Conservation (phyloP, 31 red algal genomes). For the Odonthalia washingtoniensis region DNA sequence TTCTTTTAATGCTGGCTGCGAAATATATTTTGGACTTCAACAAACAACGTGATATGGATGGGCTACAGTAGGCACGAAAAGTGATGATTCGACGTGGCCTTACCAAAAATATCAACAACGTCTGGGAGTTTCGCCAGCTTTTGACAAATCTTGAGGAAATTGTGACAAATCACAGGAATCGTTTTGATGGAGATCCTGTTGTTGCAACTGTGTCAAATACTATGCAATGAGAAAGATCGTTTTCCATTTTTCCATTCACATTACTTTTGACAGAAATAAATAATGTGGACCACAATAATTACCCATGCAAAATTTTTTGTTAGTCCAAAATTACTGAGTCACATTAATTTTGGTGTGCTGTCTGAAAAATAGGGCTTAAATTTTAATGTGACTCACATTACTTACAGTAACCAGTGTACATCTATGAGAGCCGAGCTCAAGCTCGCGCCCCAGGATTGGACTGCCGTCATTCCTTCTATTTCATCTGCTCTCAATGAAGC, state of each 20-base stretch:
- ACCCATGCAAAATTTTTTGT: background rate
- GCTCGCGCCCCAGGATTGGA: constrained; percentile 44
- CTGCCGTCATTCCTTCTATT: constrained; percentile 32
- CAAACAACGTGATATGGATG: constrained; percentile 23
- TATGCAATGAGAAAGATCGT: background rate
- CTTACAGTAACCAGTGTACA: no score
- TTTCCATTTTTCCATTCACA: background rate
- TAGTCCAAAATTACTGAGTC: background rate
- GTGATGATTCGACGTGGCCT: constrained; percentile 2
- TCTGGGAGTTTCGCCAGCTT: no score
- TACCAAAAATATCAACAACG: background rate
- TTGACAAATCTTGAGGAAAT: no score
- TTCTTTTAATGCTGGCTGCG: constrained; percentile 26
- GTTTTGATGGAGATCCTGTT: no score
- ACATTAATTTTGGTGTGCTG: background rate
- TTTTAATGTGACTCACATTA: background rate
- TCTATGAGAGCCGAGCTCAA: constrained; percentile 48
- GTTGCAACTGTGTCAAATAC: background rate
- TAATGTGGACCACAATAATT: background rate
- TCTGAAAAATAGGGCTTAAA: background rate
- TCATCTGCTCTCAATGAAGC: constrained; percentile 46
- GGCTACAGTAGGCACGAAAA: constrained; percentile 29
- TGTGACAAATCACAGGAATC: no score
- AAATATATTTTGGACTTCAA: constrained; percentile 13
- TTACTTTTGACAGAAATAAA: background rate